phyloP scores from a whole-genome alignment of 2,329 filamentous ascomycete species.

The Fusarium equiseti region DNA sequence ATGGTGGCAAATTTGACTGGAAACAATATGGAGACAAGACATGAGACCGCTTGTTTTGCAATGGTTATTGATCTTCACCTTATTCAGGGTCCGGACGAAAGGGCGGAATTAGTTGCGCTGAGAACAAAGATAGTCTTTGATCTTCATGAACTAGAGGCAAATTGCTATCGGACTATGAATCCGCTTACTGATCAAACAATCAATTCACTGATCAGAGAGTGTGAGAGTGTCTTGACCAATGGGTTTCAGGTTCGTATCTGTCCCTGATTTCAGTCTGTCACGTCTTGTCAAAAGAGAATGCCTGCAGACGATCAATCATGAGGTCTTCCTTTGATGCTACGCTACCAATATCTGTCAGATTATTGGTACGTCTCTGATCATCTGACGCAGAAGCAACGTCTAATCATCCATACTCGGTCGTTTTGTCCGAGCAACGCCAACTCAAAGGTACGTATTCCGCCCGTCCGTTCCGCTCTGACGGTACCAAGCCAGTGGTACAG shows the following conservation, averaged over 20 bases:
- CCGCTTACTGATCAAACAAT: constrained; percentile 12
- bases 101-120: constrained; percentile 10
- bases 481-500: constrained; percentile 34
- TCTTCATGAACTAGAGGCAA: constrained; percentile 19
- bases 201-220: background rate
- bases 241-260: constrained; percentile 2
- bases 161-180: background rate
- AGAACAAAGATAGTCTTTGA: background rate
- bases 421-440: constrained; percentile 33
- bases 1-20: constrained; percentile 40
- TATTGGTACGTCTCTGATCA: constrained; percentile 30
- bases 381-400: constrained; percentile 31
- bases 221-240: background rate
- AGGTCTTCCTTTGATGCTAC: constrained; percentile 32
- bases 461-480: constrained; percentile 41
- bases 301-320: constrained; percentile 40
- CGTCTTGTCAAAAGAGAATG: constrained; percentile 8
- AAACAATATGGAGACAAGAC: constrained; percentile 16
- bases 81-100: background rate
- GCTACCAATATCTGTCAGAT: constrained; percentile 9
- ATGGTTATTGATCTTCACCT: constrained; percentile 23
- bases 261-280: background rate
- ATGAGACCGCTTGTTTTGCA: constrained; percentile 18
- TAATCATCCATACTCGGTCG: constrained; percentile 39
- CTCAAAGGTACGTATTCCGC: constrained; percentile 7